Base-by-base conservation (phyloP, 306 rosid species). In the Quercus ilex region DNA sequence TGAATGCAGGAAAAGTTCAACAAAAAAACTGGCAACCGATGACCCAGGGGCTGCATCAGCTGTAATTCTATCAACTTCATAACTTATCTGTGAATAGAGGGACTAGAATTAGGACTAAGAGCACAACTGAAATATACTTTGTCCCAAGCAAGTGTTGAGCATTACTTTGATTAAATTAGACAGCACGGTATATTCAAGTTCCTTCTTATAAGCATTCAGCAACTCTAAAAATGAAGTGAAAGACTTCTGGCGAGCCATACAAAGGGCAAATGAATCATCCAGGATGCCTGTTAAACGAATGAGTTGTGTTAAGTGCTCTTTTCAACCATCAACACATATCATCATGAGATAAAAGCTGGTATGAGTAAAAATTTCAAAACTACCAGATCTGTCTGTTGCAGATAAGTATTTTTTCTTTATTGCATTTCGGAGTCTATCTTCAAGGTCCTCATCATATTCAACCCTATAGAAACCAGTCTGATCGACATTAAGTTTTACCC, bases 391-490 rank as follows among this genome's bases (percentile, higher is more conserved):
- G 85, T 94, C 98, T 0, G 94, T 83, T 69, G 93, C 84, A 85
- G 95, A 87, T 83, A 94, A 87, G 25, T 79, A 26, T 74, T 84
- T 90, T 56, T 83, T 91, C 83, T 90, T 87, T 81, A 91, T 87
- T 17, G 98, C 98, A 71, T 80, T 69, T 87, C 91, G 84, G 49
- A 92, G 93, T 65, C 88, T 90, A 83, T 87, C 84, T 71, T 94
- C 84, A 79, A 94, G 97, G 56, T 74, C 71, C 77, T 84, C 92
- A 53, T 94, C 97, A 83, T 94, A 94, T 69, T 94, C 90, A 89
- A 94, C 98, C 86, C 98, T 80, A 86, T 94, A 94, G 81, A 94
- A 92, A 80, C 98, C 98, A 82, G 98, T 31, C 89, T 94, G 98
- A 59, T 91, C 97, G 87, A 92, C 97, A 84, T 94, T 92, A 79